Evolutionary conservation across 805 yeast genomes (phyloP).

Genomic region (Cyberlindnera americana): DNA sequence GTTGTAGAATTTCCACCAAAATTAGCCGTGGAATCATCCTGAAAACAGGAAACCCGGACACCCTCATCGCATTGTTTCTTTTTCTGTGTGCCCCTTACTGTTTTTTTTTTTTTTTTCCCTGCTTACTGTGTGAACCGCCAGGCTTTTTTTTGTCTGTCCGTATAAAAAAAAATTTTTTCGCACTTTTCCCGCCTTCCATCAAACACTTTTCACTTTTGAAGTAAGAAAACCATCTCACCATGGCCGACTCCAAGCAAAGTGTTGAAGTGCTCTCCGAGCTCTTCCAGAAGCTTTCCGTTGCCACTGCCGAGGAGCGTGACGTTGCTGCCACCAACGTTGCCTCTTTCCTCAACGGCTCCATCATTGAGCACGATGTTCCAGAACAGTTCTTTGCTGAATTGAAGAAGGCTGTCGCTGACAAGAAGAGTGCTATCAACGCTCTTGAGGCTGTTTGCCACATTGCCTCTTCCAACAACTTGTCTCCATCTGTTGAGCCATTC

Average conservation of each 20-base stretch:
- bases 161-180: constrained; percentile 23
- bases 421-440: constrained; percentile 80
- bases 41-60: constrained; percentile 7
- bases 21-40: too few species aligned
- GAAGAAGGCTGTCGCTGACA: constrained; percentile 70
- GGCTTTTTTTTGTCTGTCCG: constrained; percentile 3
- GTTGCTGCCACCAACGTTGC: constrained; percentile 88
- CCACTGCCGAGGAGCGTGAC: constrained; percentile 76
- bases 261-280: constrained; percentile 86
- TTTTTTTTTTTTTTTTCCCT: neutral
- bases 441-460: constrained; percentile 82
- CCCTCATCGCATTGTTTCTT: constrained; percentile 15
- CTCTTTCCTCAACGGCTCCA: constrained; percentile 91
- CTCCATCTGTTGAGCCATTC: constrained; percentile 96
- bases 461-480: constrained; percentile 70
- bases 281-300: constrained; percentile 87
- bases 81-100: constrained; percentile 1
- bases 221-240: constrained; percentile 16
- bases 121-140: too few species aligned
- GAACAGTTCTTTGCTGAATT: constrained; percentile 78
- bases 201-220: too few species aligned
- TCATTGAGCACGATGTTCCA: constrained; percentile 98
- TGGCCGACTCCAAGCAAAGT: constrained; percentile 47
- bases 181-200: constrained; percentile 7
- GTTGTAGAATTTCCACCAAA: too few species aligned